Evolutionary conservation across 2,329 filamentous ascomycete genomes (phyloP).

Genomic region (Beauveria scarabaeidicola): DNA sequence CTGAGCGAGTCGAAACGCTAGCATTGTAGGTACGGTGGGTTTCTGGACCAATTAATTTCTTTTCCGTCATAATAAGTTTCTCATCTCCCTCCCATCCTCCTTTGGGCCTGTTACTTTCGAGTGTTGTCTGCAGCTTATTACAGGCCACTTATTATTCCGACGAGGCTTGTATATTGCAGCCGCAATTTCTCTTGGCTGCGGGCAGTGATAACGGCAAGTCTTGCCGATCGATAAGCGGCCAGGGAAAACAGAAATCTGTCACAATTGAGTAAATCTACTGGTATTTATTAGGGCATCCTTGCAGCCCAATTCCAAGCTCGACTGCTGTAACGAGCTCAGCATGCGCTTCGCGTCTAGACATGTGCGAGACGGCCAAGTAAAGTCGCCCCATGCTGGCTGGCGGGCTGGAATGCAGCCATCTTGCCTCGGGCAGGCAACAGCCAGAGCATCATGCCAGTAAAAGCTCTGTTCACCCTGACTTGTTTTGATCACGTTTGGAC

Average conservation of each 20-base stretch:
- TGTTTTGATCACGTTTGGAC: too few relatives aligned
- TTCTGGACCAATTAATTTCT: background rate
- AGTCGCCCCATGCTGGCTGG: background rate
- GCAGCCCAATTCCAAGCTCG: background rate
- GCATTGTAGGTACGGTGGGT: constrained; percentile 2
- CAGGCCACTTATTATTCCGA: background rate
- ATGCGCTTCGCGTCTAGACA: background rate
- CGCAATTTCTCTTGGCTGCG: background rate
- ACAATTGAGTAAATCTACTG: too few relatives aligned
- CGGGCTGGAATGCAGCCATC: background rate
- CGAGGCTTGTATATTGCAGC: background rate
- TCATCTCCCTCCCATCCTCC: too few relatives aligned
- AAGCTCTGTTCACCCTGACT: too few relatives aligned
- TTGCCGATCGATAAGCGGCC: background rate
- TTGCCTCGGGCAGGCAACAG: background rate
- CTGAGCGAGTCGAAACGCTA: background rate
- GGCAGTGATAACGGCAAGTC: background rate
- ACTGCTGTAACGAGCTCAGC: background rate
- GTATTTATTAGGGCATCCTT: too few relatives aligned
- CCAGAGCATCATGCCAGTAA: too few relatives aligned
- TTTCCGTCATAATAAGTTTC: background rate
- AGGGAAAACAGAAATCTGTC: too few relatives aligned
- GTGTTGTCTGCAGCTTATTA: background rate
- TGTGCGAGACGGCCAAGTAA: background rate
- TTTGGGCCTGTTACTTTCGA: background rate